Base-by-base conservation (phyloP, 2,329 filamentous ascomycete species). In the Myriangium duriaei region DNA sequence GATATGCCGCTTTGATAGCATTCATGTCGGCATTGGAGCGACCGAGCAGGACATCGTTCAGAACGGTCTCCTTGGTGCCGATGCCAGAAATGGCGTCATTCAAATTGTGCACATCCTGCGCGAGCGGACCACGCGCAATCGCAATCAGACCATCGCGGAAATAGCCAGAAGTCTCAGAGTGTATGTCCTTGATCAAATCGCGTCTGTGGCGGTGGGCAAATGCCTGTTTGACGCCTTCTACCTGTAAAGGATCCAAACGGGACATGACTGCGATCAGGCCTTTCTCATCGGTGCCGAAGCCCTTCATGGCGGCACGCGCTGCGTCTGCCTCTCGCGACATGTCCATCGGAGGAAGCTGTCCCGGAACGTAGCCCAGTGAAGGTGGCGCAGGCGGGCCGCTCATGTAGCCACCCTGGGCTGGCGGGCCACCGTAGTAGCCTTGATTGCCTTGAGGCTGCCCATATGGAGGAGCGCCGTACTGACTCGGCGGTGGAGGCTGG, bases 241-340 rank as follows among this genome's bases (percentile, higher is more conserved):
- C 71, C 55, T 93, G 82, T 4, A 86, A 64, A 1, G 87, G 81
- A 46, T 92, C 83, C 45, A 86, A 79, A 47, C 69, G 72, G 2
- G 79, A 64, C 6, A 96, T 64, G 3, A 79, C 64, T 2, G 67
- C 64, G 45, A 93, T 87, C 11, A 96, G 64, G 0, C 71, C 59
- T 51, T 76, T 79, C 57, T 95, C 87, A 51, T 96, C 76, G 0
- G 87, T 95, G 21, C 87, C 88, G 45, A 94, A 83, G 0, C 86
- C 86, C 59, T 93, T 94, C 85, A 95, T 94, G 2, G 88, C 84
- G 48, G 72, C 72, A 37, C 84, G 75, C 14, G 93, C 65, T 3
- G 68, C 72, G 41, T 85, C 73, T 0, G 84, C 81, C 49, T 91
- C 77, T 10, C 66, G 62, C 3, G 64, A 68, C 33, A 75, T 79